phyloP scores from a whole-genome alignment of 257 asterid genomes.

The Coffea eugenioides region DNA sequence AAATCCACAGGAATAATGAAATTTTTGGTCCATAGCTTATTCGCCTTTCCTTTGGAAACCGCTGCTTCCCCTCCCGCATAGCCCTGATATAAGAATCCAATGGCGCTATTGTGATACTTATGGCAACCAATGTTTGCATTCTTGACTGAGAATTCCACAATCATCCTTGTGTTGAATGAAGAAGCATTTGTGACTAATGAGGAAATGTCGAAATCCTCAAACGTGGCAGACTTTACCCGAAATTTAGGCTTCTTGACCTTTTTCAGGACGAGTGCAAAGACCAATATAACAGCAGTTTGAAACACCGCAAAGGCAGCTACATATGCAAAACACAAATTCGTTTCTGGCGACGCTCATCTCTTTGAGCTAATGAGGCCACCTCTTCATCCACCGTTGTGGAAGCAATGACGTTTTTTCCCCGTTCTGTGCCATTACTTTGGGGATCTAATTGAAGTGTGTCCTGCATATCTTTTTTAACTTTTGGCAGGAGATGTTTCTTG shows the following conservation, averaged over 20 bases:
- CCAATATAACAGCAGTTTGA: slow-evolving; percentile 22
- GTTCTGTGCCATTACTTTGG: no score
- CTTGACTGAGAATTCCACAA: slow-evolving; percentile 27
- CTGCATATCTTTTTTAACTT: no score
- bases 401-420: background rate
- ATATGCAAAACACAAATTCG: slow-evolving; percentile 28
- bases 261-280: slow-evolving; percentile 31
- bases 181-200: slow-evolving; percentile 15
- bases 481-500: no score
- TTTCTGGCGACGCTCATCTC: slow-evolving; percentile 23
- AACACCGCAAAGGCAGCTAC: slow-evolving; percentile 24
- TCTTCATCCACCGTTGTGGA: background rate
- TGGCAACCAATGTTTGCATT: slow-evolving; percentile 45
- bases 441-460: background rate
- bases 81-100: slow-evolving; percentile 31
- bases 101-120: slow-evolving; percentile 25
- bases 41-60: slow-evolving; percentile 20
- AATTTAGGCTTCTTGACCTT: slow-evolving; percentile 33
- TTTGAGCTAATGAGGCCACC: background rate
- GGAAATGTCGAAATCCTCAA: slow-evolving; percentile 8
- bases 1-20: slow-evolving; percentile 20
- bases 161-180: slow-evolving; percentile 20
- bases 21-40: slow-evolving; percentile 19
- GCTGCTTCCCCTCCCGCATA: slow-evolving; percentile 22
- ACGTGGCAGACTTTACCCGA: slow-evolving; percentile 20